phyloP scores from a whole-genome alignment of 768 basidiomycete species.

The Tulasnella sp. region DNA sequence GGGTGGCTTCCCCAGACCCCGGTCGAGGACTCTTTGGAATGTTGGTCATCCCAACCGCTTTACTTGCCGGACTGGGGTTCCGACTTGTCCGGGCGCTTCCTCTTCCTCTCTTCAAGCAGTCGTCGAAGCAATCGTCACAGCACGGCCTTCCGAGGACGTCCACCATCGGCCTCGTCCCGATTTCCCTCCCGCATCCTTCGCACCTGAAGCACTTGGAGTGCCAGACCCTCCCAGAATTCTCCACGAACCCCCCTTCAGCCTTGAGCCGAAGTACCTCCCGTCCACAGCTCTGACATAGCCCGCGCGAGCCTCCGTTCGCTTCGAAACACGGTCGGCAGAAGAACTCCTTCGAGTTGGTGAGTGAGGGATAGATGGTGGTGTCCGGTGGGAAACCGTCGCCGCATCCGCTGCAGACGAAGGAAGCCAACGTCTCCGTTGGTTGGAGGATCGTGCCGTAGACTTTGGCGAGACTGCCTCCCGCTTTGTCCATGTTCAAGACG shows the following conservation, averaged over 20 bases:
- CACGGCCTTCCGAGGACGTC: slow-evolving; percentile 78
- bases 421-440: slow-evolving; percentile 65
- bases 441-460: slow-evolving; percentile 83
- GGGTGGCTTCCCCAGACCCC: slow-evolving; percentile 25
- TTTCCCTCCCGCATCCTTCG: slow-evolving; percentile 64
- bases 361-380: slow-evolving; percentile 72
- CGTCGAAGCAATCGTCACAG: slow-evolving; percentile 77
- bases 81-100: slow-evolving; percentile 11
- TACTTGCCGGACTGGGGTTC: slow-evolving; percentile 27
- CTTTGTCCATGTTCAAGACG: slow-evolving; percentile 53
- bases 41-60: slow-evolving; percentile 33
- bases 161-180: slow-evolving; percentile 72
- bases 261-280: slow-evolving; percentile 71
- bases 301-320: slow-evolving; percentile 70
- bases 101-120: slow-evolving; percentile 45
- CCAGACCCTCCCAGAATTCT: slow-evolving; percentile 68
- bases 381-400: slow-evolving; percentile 66
- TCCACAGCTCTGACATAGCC: slow-evolving; percentile 62
- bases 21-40: slow-evolving; percentile 39
- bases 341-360: slow-evolving; percentile 48
- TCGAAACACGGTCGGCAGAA: slow-evolving; percentile 73
- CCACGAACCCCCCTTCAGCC: slow-evolving; percentile 72
- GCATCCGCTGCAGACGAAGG: slow-evolving; percentile 68
- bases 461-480: slow-evolving; percentile 58
- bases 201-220: slow-evolving; percentile 80